These are phyloP conservation scores for Coemansia biformis DNA, from an alignment of 192 early-diverging fungal species.

Conservation along the genomic window DNA sequence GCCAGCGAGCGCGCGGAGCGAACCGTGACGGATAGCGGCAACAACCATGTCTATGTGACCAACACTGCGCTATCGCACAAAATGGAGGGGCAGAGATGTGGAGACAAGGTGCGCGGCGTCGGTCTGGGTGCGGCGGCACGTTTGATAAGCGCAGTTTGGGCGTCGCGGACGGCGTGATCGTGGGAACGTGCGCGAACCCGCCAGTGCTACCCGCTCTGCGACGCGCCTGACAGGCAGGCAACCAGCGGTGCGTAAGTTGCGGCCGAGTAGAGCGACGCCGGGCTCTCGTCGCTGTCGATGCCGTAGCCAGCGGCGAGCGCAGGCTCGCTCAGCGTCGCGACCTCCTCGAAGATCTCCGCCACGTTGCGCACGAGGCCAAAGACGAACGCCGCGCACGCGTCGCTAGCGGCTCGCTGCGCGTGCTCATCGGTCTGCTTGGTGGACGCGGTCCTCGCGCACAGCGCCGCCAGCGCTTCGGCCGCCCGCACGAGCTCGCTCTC, in stretches of 20 bases:
- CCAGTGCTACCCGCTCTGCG: too few relatives aligned
- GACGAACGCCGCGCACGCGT: conserved; percentile 33
- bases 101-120: too few relatives aligned
- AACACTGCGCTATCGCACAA: too few relatives aligned
- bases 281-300: conserved; percentile 8
- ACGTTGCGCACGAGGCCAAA: conserved; percentile 43
- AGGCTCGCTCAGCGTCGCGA: conserved; percentile 30
- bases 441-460: conserved; percentile 5
- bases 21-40: too few relatives aligned
- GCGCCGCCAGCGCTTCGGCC: conserved; percentile 11
- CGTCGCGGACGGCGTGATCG: too few relatives aligned
- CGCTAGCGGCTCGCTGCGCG: background rate
- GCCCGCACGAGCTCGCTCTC: conserved; percentile 38
- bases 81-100: too few relatives aligned
- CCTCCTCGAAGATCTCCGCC: conserved; percentile 43
- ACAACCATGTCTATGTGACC: too few relatives aligned
- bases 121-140: too few relatives aligned
- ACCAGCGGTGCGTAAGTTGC: conserved; percentile 19
- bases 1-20: too few relatives aligned
- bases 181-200: too few relatives aligned
- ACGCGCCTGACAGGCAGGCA: conserved; percentile 3
- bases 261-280: conserved; percentile 22
- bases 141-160: too few relatives aligned
- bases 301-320: conserved; percentile 1
- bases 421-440: background rate